A percentile compares a stretch with the other conserved stretches of the same genome.
phyloP scores from a whole-genome alignment of 2,329 filamentous ascomycete species.

The Mycosphaerella arachidis region DNA sequence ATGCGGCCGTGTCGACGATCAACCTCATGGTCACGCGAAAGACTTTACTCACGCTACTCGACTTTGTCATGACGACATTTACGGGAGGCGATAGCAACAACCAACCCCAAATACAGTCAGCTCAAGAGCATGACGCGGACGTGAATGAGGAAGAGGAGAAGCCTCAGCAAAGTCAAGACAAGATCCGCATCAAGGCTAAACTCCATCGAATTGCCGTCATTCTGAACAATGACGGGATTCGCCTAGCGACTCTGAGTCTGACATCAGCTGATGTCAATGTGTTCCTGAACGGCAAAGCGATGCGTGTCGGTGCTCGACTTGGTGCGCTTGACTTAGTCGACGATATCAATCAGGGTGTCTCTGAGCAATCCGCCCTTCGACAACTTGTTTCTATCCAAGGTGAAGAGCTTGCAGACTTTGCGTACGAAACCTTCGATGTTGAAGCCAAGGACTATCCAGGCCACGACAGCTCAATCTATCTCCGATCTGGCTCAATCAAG shows the following conservation, averaged over 20 bases:
- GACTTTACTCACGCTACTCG: constrained; percentile 84
- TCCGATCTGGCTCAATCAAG: constrained; percentile 91
- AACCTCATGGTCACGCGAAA: constrained; percentile 91
- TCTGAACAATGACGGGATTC: constrained; percentile 94
- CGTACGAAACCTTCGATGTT: constrained; percentile 90
- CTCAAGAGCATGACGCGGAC: constrained; percentile 20
- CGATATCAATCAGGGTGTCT: constrained; percentile 86
- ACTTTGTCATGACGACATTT: constrained; percentile 93
- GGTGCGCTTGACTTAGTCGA: constrained; percentile 87
- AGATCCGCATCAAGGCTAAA: constrained; percentile 89
- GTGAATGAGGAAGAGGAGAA: constrained; percentile 29
- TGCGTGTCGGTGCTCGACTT: constrained; percentile 80
- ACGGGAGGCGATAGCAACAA: constrained; percentile 40
- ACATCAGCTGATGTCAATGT: constrained; percentile 89
- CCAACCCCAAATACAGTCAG: constrained; percentile 14
- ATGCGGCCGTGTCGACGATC: constrained; percentile 88
- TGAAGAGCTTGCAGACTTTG: constrained; percentile 91
- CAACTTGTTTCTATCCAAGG: constrained; percentile 92
- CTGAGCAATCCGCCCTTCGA: constrained; percentile 73
- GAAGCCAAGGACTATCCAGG: constrained; percentile 76
- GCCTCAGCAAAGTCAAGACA: constrained; percentile 52
- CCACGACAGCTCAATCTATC: constrained; percentile 85
- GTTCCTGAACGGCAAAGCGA: constrained; percentile 77
- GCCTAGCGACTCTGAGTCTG: constrained; percentile 85
- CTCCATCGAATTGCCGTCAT: constrained; percentile 91